Base-by-base conservation (phyloP, 164 flowering plant genomes). In the Aristolochia californica region DNA sequence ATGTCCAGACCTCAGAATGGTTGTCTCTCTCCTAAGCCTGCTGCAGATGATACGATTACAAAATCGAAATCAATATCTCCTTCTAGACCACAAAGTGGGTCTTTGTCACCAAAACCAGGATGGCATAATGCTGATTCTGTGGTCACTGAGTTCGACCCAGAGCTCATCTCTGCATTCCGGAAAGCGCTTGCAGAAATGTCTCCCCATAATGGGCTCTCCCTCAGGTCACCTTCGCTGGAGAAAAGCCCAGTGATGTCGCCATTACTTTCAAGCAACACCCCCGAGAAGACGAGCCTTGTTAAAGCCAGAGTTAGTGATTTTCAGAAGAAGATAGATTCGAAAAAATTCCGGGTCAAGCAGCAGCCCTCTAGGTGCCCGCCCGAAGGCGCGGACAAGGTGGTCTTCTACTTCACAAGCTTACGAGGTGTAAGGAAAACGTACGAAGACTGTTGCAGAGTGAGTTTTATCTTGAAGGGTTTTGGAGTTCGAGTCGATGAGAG, bases 391-490 rank as follows among this genome's bases (percentile, higher is more conserved):
- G 83, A 85, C 13, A 84, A 70, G 68, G 68, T 87, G 43, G 69
- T 89, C 0, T 23, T 90, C 18, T 94, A 94, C 69, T 83, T 80
- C 62, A 94, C 99, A 0, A 94, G 88, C 74, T 67, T 94, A 4
- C 60, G 99, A 64, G 99, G 97, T 0, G 82, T 94, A 40, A 68
- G 99, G 62, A 94, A 83, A 70, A 94, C 99, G 13, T 87, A 83
- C 63, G 97, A 90, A 72, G 96, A 87, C 55, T 84, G 93, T 40
- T 83, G 91, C 59, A 47, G 72, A 43, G 95, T 80, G 17, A 68
- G 91, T 56, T 70, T 78, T 50, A 79, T 90, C 11, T 48, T 94
- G 14, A 84, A 79, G 59, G 80, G 90, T 26, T 25, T 76, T 2
- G 81, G 95, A 0, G 61, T 80, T 43, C 68, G 78, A 9, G 70